These are phyloP conservation scores for Brettanomyces sp. DNA, from an alignment of 805 yeast genomes.

Conservation along the genomic window DNA sequence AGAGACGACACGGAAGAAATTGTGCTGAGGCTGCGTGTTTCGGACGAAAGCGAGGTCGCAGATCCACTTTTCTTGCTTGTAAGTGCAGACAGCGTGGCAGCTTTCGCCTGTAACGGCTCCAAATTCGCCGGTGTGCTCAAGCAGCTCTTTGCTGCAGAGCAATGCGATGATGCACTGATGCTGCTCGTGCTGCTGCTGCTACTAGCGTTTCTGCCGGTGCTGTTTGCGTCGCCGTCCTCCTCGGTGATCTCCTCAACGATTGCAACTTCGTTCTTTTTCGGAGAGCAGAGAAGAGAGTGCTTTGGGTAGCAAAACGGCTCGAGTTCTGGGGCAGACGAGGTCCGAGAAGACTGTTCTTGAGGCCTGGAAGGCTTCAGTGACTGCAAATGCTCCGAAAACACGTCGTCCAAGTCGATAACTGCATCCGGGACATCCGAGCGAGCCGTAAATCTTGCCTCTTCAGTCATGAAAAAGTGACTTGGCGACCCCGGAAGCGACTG, in stretches of 20 bases:
- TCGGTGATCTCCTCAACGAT: constrained; percentile 23
- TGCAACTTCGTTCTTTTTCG: constrained; percentile 22
- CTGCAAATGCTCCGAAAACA: constrained; percentile 8
- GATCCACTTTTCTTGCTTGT: background rate
- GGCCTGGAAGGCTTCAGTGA: background rate
- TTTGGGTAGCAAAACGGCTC: constrained; percentile 17
- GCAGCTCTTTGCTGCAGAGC: background rate
- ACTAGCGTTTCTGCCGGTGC: background rate
- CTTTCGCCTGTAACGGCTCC: background rate
- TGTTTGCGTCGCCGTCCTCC: constrained; percentile 3
- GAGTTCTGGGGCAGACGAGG: constrained; percentile 5
- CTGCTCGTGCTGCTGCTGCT: background rate
- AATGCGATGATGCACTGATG: background rate
- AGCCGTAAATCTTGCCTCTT: constrained; percentile 20
- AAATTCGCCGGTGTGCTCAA: background rate
- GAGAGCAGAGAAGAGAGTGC: constrained; percentile 22
- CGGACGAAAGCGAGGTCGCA: background rate
- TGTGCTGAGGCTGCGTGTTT: background rate
- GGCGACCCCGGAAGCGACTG: constrained; percentile 1
- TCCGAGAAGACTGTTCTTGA: constrained; percentile 3
- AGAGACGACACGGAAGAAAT: background rate
- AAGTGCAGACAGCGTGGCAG: background rate
- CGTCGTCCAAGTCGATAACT: constrained; percentile 26
- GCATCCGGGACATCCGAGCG: constrained; percentile 24
- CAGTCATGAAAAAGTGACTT: constrained; percentile 20